Conservation (phyloP, 768 basidiomycete species). For the Pleurotus platypus region DNA sequence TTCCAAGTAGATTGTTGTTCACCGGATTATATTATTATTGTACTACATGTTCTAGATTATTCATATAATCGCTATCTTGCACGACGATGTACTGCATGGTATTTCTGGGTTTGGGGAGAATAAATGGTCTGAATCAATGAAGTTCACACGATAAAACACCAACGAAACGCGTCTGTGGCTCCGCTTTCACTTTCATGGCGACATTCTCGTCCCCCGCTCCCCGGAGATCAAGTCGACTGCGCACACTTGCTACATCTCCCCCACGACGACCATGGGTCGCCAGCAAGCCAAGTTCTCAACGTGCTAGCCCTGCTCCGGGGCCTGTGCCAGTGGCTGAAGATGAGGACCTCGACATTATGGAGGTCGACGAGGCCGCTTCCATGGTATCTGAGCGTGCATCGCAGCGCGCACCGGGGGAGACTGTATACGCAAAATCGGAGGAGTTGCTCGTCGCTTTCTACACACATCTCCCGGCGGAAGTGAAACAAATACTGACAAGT, state of each 20-base stretch:
- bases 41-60: slow-evolving; percentile 5
- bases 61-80: not conserved
- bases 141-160: not conserved
- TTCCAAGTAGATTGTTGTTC: not conserved
- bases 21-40: slow-evolving; percentile 7
- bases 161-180: not conserved
- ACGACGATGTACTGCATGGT: not conserved
- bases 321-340: slow-evolving; percentile 28
- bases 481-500: slow-evolving; percentile 65
- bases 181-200: not conserved
- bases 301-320: slow-evolving; percentile 34
- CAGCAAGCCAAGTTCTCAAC: slow-evolving; percentile 32
- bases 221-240: slow-evolving; percentile 3
- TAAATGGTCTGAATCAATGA: too few relatives aligned
- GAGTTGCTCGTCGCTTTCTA: slow-evolving; percentile 67
- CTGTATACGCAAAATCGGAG: slow-evolving; percentile 67
- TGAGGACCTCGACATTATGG: slow-evolving; percentile 57
- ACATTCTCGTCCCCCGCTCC: slow-evolving; percentile 3
- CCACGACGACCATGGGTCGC: slow-evolving; percentile 6
- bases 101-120: not conserved
- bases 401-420: slow-evolving; percentile 35
- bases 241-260: slow-evolving; percentile 1
- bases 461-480: slow-evolving; percentile 67
- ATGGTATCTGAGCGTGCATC: slow-evolving; percentile 31
- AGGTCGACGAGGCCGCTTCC: slow-evolving; percentile 55